Percentiles rank a stretch among this genome's conserved stretches.
These are phyloP conservation scores for Scheffersomyces illinoinensis DNA, from an alignment of 1,139 yeast genomes.

Conservation along the genomic window DNA sequence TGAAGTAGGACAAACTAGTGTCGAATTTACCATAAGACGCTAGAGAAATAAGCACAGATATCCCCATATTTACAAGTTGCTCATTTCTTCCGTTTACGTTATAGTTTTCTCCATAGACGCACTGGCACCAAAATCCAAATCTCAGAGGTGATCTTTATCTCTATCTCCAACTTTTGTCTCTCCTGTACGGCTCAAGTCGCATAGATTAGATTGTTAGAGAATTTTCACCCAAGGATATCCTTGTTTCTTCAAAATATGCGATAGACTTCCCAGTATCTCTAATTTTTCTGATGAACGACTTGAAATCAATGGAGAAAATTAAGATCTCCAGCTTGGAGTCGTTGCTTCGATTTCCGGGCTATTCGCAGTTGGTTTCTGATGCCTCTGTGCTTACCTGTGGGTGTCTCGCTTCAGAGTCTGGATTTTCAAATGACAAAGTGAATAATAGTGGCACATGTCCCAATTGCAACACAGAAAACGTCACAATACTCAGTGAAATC, in stretches of 20 bases:
- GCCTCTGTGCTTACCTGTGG: constrained; percentile 68
- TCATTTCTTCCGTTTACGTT: not conserved
- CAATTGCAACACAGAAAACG: constrained; percentile 38
- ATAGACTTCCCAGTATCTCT: not conserved
- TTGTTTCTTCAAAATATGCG: not conserved
- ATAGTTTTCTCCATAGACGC: not conserved
- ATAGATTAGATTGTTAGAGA: not conserved
- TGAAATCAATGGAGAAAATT: constrained; percentile 25
- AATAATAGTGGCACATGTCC: constrained; percentile 43
- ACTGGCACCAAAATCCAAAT: not conserved
- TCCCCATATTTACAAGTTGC: not conserved
- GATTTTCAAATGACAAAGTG: constrained; percentile 18
- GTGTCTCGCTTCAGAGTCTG: constrained; percentile 61
- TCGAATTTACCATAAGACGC: too few species aligned
- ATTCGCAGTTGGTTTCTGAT: constrained; percentile 37
- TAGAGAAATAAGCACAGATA: too few species aligned
- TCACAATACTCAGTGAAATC: constrained; percentile 44
- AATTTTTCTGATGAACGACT: not conserved
- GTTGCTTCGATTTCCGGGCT: constrained; percentile 31
- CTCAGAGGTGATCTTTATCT: not conserved
- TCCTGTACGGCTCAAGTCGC: not conserved
- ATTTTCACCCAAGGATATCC: not conserved
- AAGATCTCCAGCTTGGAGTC: constrained; percentile 28
- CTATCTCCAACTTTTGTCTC: not conserved
- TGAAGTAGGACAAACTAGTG: too few species aligned